Percentiles rank a stretch among this genome's conserved stretches.
These are phyloP conservation scores for Carex myosuroides DNA, from an alignment of 176 grass and related monocot genomes.

Conservation along the genomic window DNA sequence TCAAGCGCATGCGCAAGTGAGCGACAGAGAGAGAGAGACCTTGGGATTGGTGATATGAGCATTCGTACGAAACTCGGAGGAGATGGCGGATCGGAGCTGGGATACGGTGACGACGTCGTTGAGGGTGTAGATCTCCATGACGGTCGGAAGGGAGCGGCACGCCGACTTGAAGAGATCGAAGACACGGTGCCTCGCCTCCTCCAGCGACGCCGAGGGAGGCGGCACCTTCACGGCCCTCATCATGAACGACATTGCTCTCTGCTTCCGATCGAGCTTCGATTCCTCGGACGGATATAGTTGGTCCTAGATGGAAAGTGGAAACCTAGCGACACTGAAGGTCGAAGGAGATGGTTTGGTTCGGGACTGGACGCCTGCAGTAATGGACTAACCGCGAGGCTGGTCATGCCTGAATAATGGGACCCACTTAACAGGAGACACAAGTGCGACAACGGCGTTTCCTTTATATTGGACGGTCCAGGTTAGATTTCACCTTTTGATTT, in stretches of 20 bases:
- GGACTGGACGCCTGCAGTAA: neutral
- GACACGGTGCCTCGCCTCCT: conserved; percentile 66
- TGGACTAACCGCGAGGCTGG: neutral
- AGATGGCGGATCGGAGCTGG: conserved; percentile 73
- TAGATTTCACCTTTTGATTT: neutral
- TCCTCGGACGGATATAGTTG: neutral
- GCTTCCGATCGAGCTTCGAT: neutral
- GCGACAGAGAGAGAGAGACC: conserved; percentile 21
- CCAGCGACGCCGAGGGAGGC: conserved; percentile 60
- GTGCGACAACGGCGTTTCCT: neutral
- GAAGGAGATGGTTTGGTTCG: neutral
- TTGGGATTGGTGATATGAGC: conserved; percentile 59
- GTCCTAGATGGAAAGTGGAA: neutral
- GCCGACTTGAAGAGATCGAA: conserved; percentile 91
- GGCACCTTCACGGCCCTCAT: conserved; percentile 70
- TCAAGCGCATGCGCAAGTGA: neutral
- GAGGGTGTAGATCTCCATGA: conserved; percentile 95
- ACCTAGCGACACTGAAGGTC: neutral
- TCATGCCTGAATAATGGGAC: neutral
- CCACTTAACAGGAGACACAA: neutral
- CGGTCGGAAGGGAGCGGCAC: conserved; percentile 62
- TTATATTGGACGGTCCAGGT: neutral
- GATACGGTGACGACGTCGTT: conserved; percentile 67
- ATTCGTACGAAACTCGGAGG: conserved; percentile 67
- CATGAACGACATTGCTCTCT: conserved; percentile 48